Conservation (phyloP, 2,329 filamentous ascomycete genomes). For the Arthroderma sp. region DNA sequence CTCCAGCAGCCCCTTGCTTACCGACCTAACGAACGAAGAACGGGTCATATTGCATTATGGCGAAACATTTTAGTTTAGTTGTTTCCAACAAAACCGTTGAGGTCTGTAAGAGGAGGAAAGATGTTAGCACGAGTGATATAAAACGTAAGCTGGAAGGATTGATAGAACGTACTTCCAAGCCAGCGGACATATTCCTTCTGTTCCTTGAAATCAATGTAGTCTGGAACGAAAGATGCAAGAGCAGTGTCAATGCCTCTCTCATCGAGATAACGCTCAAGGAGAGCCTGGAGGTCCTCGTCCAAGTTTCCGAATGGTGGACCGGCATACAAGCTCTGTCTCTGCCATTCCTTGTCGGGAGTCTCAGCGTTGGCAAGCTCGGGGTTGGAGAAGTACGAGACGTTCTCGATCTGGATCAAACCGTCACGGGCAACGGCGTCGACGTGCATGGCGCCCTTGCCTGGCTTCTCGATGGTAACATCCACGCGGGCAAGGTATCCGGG, state of each 20-base stretch:
- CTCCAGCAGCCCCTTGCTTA: slow-evolving; percentile 1
- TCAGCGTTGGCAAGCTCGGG: slow-evolving; percentile 63
- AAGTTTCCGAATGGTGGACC: slow-evolving; percentile 89
- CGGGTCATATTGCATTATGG: not conserved
- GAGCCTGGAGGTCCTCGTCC: slow-evolving; percentile 85
- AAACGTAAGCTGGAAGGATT: not conserved
- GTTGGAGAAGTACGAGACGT: slow-evolving; percentile 77
- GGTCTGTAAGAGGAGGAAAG: slow-evolving; percentile 38
- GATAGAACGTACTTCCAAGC: slow-evolving; percentile 52
- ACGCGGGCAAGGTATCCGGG: slow-evolving; percentile 66
- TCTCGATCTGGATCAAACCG: slow-evolving; percentile 75
- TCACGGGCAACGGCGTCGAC: slow-evolving; percentile 80
- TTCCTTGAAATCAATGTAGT: slow-evolving; percentile 98
- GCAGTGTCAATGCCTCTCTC: slow-evolving; percentile 82
- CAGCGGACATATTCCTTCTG: slow-evolving; percentile 91
- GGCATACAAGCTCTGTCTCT: slow-evolving; percentile 66
- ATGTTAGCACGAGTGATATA: not conserved
- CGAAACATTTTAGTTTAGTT: not conserved
- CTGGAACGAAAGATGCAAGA: slow-evolving; percentile 79
- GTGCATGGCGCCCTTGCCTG: slow-evolving; percentile 69
- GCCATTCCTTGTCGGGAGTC: slow-evolving; percentile 64
- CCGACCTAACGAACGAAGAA: not conserved
- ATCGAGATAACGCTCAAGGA: slow-evolving; percentile 87
- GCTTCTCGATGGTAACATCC: slow-evolving; percentile 80
- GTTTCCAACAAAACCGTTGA: slow-evolving; percentile 68